These are phyloP conservation scores for Murraya paniculata DNA, from an alignment of 345 rosid species.

Conservation along the genomic window DNA sequence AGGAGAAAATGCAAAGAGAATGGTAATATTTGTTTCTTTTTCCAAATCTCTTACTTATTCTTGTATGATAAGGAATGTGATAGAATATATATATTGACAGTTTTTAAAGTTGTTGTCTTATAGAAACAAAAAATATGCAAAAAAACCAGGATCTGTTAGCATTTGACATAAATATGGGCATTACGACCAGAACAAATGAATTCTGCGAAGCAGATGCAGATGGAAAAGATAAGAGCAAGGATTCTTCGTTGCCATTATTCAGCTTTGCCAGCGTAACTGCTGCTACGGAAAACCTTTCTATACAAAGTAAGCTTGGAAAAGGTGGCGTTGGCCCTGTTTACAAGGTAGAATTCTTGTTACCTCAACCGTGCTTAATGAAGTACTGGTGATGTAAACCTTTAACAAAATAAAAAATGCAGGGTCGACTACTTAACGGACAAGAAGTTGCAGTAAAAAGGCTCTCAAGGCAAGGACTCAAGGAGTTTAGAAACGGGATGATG, in stretches of 20 bases:
- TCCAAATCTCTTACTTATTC: neutral
- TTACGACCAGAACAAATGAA: neutral
- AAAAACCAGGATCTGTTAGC: slow-evolving; percentile 16
- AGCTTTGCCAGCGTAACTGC: slow-evolving; percentile 21
- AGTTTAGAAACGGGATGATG: slow-evolving; percentile 35
- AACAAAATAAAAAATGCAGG: slow-evolving; percentile 14
- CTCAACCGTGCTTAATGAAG: too few species aligned
- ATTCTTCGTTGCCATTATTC: slow-evolving; percentile 19
- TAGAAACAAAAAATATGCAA: neutral
- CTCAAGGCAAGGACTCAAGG: slow-evolving; percentile 32
- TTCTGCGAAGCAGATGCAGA: neutral
- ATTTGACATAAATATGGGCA: slow-evolving; percentile 18
- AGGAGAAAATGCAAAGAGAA: slow-evolving; percentile 6
- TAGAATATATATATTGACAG: too few species aligned
- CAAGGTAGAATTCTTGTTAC: neutral
- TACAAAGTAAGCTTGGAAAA: slow-evolving; percentile 30
- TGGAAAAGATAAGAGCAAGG: neutral
- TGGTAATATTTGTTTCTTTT: neutral
- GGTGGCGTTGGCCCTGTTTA: slow-evolving; percentile 41
- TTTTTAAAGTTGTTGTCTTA: too few species aligned
- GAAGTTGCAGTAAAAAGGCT: slow-evolving; percentile 42
- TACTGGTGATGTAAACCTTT: too few species aligned
- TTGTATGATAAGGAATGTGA: neutral
- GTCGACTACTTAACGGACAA: slow-evolving; percentile 29
- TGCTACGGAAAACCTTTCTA: slow-evolving; percentile 25